Base-by-base conservation (phyloP, 345 rosid genomes). In the Eucalyptus sp. region DNA sequence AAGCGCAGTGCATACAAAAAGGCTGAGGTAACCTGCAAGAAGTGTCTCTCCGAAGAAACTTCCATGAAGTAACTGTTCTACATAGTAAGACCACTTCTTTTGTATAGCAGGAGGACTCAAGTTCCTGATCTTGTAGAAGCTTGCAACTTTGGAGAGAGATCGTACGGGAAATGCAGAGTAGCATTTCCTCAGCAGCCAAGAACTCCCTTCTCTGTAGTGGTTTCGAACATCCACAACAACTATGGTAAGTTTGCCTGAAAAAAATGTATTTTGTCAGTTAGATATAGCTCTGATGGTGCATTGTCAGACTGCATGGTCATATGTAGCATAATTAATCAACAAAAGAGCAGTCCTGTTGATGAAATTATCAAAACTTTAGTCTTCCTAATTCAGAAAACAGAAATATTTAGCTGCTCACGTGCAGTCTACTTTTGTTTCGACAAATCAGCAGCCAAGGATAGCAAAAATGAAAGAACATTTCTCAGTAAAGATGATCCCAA, bases 401-500 rank as follows among this genome's bases (percentile, higher is more conserved):
- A 33, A 18, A 41, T 76, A 10, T 76, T 76, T 76, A 37, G 83
- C 83, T 18, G 46, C 48, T 86, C 46, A 49, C 68, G 0, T 31
- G 87, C 14, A 60, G 87, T 51, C 48, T n/a, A 50, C 41, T 51
- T 86, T 86, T 87, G 87, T 62, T 81, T 71, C 48, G 25, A 88
- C 88, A 60, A 87, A 52, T 52, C 94, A 92, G 89, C 92, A 89
- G 89, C 93, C 90, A 94, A 90, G 83, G 83, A 76, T 76, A 76
- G 83, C 83, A 37, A 37, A 88, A 92, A 11, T 18, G 94, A 90
- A 90, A 96, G 94, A 90, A 93, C 93, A 44, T 98, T 94, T 95
- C 93, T 98, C 83, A 95, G 91, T 81, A 96, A 98, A 92, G 98
- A 97, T 90, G 96, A 96, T 92, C 96, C 98, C 81, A 98, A 96